Evolutionary conservation across 345 rosid genomes (phyloP).

Genomic region (Bruguiera sexangula): DNA sequence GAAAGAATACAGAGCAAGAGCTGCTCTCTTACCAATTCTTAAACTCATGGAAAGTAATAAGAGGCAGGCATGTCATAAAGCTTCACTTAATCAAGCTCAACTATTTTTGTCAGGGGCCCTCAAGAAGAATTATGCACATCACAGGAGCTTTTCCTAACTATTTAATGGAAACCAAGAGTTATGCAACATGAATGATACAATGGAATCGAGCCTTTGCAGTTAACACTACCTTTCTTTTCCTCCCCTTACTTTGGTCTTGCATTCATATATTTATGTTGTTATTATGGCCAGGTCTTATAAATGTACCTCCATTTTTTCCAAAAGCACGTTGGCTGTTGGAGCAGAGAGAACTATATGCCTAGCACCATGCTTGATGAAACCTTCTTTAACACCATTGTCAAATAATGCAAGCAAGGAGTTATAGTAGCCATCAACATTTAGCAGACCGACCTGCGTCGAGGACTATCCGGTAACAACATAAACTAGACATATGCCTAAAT

Average conservation of each 20-base stretch:
- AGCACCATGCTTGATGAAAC: conserved; percentile 84
- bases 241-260: neutral
- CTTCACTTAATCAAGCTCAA: neutral
- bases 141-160: neutral
- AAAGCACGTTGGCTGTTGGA: conserved; percentile 74
- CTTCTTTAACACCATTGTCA: conserved; percentile 91
- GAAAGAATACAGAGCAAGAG: neutral
- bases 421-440: conserved; percentile 93
- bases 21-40: neutral
- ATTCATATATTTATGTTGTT: neutral
- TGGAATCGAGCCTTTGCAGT: neutral
- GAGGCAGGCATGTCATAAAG: neutral
- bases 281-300: neutral
- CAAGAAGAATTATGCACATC: neutral
- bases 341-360: conserved; percentile 81
- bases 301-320: conserved; percentile 90
- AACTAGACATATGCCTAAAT: neutral
- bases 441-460: conserved; percentile 69
- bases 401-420: conserved; percentile 71
- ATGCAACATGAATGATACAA: neutral
- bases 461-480: conserved; percentile 3
- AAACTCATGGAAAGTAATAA: too few species aligned
- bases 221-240: neutral
- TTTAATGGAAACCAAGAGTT: neutral
- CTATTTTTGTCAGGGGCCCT: neutral